Percentiles rank a stretch among this genome's conserved stretches.
Evolutionary conservation across 139 green algal genomes (phyloP).

Genomic region (Chlamydomonas sp.): DNA sequence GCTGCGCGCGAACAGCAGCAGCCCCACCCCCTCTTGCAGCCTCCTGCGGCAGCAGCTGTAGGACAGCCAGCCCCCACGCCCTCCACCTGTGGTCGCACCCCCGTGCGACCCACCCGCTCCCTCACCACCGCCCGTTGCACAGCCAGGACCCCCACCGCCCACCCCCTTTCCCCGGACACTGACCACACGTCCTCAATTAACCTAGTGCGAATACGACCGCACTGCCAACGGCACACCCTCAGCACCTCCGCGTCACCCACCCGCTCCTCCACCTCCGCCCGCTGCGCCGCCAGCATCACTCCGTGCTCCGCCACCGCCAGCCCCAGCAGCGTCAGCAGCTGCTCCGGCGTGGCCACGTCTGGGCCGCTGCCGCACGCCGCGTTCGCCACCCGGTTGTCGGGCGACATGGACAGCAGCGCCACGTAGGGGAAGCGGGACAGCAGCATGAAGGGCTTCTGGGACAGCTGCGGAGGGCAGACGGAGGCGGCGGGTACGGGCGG

Average conservation of each 20-base stretch:
- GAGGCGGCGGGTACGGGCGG: not conserved
- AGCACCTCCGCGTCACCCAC: constrained; percentile 38
- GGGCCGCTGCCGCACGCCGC: constrained; percentile 29
- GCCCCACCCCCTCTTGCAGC: too few relatives aligned
- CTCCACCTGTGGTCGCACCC: not conserved
- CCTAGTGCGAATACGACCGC: too few relatives aligned
- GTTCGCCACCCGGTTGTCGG: constrained; percentile 25
- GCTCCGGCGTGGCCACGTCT: constrained; percentile 12
- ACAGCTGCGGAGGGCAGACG: constrained; percentile 9
- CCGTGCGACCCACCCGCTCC: constrained; percentile 60
- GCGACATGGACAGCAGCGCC: constrained; percentile 70
- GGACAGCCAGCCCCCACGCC: too few relatives aligned
- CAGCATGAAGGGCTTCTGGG: constrained; percentile 51
- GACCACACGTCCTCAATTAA: too few relatives aligned
- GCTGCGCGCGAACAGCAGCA: too few relatives aligned
- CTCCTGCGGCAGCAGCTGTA: too few relatives aligned
- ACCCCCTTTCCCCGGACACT: not conserved
- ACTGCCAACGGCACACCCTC: too few relatives aligned
- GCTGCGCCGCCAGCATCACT: constrained; percentile 66
- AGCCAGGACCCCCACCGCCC: not conserved
- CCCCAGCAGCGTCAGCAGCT: constrained; percentile 53
- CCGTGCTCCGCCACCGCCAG: constrained; percentile 60
- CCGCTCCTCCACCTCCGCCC: constrained; percentile 68
- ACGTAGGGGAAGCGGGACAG: constrained; percentile 73
- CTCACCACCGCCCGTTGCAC: constrained; percentile 65